phyloP scores from a whole-genome alignment of 1,139 yeast species.

The Schwanniomyces etchellsii region DNA sequence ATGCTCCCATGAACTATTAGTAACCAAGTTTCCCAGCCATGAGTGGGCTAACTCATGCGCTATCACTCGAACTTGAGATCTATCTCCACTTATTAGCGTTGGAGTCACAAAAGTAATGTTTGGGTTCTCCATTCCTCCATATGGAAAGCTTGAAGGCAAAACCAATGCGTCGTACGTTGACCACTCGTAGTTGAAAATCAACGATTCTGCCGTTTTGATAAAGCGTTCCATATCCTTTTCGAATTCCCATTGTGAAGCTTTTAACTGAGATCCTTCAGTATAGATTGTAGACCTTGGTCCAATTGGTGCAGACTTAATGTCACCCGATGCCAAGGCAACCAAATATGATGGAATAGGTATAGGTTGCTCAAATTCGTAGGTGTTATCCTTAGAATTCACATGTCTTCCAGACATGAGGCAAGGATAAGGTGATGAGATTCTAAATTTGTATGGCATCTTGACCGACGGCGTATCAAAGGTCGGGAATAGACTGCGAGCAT shows the following conservation, averaged over 20 bases:
- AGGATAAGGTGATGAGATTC: slow-evolving; percentile 25
- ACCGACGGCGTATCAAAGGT: slow-evolving; percentile 41
- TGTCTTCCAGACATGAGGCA: slow-evolving; percentile 36
- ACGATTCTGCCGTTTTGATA: slow-evolving; percentile 26
- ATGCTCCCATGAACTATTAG: slow-evolving; percentile 34
- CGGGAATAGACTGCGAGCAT: slow-evolving; percentile 38
- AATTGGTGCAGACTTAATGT: slow-evolving; percentile 22
- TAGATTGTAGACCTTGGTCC: slow-evolving; percentile 32
- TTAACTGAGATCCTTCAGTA: slow-evolving; percentile 21
- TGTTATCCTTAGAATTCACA: slow-evolving; percentile 6
- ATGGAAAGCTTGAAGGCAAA: slow-evolving; percentile 30
- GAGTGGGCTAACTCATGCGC: slow-evolving; percentile 38
- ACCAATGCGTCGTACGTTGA: slow-evolving; percentile 26
- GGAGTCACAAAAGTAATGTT: slow-evolving; percentile 35
- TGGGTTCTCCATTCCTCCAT: slow-evolving; percentile 39
- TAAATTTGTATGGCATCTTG: slow-evolving; percentile 26
- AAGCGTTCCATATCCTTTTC: slow-evolving; percentile 32
- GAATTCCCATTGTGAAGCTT: slow-evolving; percentile 31
- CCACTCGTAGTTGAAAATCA: slow-evolving; percentile 33
- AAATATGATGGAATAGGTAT: slow-evolving; percentile 33
- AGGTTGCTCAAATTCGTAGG: slow-evolving; percentile 25
- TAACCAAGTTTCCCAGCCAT: slow-evolving; percentile 35
- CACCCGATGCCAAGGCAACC: slow-evolving; percentile 32
- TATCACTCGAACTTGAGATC: slow-evolving; percentile 30
- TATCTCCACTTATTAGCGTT: slow-evolving; percentile 27